These are phyloP conservation scores for Linanthus parryae DNA, from an alignment of 148 eudicot species.

Conservation along the genomic window DNA sequence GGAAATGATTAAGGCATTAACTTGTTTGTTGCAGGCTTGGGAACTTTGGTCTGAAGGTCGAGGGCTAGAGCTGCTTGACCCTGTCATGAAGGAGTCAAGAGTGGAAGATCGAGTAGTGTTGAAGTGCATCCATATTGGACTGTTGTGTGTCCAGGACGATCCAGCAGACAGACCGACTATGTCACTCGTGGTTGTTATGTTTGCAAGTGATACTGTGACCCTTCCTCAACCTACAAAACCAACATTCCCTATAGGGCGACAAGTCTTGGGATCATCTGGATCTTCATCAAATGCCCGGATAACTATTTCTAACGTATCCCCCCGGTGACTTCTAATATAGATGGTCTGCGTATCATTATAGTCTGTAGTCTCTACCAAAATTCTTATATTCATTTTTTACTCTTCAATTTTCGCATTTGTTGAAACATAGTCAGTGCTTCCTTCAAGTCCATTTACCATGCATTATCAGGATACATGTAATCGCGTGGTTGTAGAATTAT, in stretches of 20 bases:
- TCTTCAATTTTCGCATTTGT: no score
- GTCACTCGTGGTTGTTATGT: slow-evolving; percentile 7
- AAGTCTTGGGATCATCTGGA: no score
- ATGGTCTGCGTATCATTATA: no score
- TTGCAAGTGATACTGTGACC: slow-evolving; percentile 1
- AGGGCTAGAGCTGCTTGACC: slow-evolving; percentile 14
- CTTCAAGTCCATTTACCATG: no score
- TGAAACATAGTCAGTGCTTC: no score
- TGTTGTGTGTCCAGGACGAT: slow-evolving; percentile 8
- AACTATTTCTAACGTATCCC: no score
- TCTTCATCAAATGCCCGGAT: no score
- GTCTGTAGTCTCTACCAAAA: no score
- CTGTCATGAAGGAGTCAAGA: not conserved
- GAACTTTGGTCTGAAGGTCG: slow-evolving; percentile 16
- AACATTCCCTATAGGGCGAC: not conserved
- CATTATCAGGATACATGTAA: no score
- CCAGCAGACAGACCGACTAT: slow-evolving; percentile 10
- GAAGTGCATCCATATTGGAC: slow-evolving; percentile 15
- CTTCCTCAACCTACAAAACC: slow-evolving; percentile 1
- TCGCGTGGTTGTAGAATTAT: no score
- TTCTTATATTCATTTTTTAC: no score
- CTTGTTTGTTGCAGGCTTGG: slow-evolving; percentile 20
- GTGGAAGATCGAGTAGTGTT: slow-evolving; percentile 2
- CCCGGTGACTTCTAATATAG: no score
- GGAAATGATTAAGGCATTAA: not conserved